phyloP scores from a whole-genome alignment of 768 basidiomycete genomes.

The Leccinum rimulosum region DNA sequence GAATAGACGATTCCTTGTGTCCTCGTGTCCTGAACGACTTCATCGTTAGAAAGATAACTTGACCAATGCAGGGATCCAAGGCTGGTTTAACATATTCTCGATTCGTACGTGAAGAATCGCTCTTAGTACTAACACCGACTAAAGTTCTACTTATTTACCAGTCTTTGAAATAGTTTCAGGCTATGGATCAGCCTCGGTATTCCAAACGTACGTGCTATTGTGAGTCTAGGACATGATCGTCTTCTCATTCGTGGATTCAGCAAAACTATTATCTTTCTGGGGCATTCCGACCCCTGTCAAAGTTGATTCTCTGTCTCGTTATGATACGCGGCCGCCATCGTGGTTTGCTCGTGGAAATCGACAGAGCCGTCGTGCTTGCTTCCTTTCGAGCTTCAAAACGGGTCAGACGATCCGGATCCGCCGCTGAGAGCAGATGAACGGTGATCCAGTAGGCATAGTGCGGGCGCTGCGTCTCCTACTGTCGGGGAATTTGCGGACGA shows the following conservation, averaged over 20 bases:
- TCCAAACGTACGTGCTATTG: constrained; percentile 55
- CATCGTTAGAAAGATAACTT: constrained; percentile 53
- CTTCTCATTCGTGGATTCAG: constrained; percentile 38
- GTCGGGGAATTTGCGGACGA: not conserved
- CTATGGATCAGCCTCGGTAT: constrained; percentile 84
- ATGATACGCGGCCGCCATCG: constrained; percentile 96
- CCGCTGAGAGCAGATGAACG: constrained; percentile 3
- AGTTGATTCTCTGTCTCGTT: constrained; percentile 80
- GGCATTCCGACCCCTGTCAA: constrained; percentile 75
- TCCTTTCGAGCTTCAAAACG: constrained; percentile 56
- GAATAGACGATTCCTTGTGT: not conserved
- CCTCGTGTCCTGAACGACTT: constrained; percentile 3
- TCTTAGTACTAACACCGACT: not conserved
- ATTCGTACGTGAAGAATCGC: constrained; percentile 50
- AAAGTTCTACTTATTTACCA: constrained; percentile 22
- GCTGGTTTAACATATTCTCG: constrained; percentile 84
- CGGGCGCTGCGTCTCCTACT: not conserved
- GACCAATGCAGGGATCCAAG: constrained; percentile 46
- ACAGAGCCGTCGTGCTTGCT: constrained; percentile 74
- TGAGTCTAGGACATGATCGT: not conserved
- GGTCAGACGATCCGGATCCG: constrained; percentile 14
- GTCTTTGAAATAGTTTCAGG: constrained; percentile 88
- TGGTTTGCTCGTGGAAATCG: constrained; percentile 83
- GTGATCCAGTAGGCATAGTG: not conserved
- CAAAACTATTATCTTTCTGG: constrained; percentile 81